Evolutionary conservation across 2,329 filamentous ascomycete species (phyloP), one percentile per base, ranked within the genome.

Genomic region (Botrytis porri): DNA sequence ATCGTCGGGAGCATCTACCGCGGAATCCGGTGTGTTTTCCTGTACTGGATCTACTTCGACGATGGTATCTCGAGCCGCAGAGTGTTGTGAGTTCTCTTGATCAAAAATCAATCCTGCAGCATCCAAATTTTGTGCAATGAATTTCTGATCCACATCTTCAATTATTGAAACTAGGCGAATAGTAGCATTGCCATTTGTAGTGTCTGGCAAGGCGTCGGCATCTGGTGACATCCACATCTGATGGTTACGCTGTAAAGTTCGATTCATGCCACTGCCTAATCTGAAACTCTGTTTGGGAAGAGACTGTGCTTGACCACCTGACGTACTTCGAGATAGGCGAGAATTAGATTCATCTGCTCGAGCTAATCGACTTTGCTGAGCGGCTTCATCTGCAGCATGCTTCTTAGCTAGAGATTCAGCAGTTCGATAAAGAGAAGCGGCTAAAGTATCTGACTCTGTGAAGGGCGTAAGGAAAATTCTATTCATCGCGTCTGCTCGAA

Each of bases 401-500:
- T 83, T 81, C 73, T 82, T 81, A n/a, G 84, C 81, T 32, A 84
- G 83, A 12, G 85, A 85, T 65, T 88, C 87, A 39, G 84, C 79
- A 9, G 87, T 89, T 54, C 94, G 90, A 77, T 89, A 91, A 16
- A 97, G 84, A 10, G 91, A 87, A 25, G 89, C 87, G 41, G 94
- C 93, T 37, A 97, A 84, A 70, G 89, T 89, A 76, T 91, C 89
- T 41, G 90, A 92, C 80, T 97, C 93, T 2, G 91, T 89, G 43
- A 89, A 87, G 48, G 88, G 83, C 12, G 89, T 89, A 70, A 97
- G 84, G 73, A 92, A 93, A 6, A 98, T 87, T 62, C 90, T 88
- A 76, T 95, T 89, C 16, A 92, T 89, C 80, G 92, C 93, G 81
- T 97, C 94, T 35, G 94, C 93, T 73, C 95, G 89, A 43, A 98